Evolutionary conservation across 2,329 filamentous ascomycete genomes (phyloP).

Genomic region (Magnaporthiopsis rhizophila): DNA sequence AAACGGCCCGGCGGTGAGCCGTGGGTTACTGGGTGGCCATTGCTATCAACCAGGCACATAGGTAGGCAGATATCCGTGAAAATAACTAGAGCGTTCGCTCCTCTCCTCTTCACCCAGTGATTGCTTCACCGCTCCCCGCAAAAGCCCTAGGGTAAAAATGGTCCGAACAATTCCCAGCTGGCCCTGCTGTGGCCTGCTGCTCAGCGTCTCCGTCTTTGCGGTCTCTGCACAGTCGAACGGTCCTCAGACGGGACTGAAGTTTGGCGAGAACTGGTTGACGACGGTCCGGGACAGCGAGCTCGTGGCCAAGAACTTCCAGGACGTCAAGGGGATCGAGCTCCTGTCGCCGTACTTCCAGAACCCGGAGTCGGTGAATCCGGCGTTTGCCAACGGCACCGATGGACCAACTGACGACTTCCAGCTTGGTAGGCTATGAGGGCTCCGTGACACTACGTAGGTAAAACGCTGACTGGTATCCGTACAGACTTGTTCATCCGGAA

Average conservation of each 20-base stretch:
- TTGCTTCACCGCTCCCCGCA: no score
- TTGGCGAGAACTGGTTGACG: background rate
- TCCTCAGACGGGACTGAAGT: slow-evolving; percentile 1
- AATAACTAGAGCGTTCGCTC: no score
- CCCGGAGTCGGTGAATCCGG: background rate
- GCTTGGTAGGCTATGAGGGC: background rate
- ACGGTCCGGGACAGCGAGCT: slow-evolving; percentile 1
- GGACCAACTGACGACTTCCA: background rate
- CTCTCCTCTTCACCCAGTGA: no score
- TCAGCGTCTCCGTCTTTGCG: no score
- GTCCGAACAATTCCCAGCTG: no score
- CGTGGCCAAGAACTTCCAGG: slow-evolving; percentile 5
- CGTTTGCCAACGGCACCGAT: slow-evolving; percentile 3
- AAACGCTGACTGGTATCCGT: background rate
- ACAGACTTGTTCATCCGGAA: slow-evolving; percentile 1
- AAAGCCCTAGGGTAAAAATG: no score
- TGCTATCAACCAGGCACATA: no score
- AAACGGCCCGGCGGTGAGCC: no score
- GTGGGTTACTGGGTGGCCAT: no score
- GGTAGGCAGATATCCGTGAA: no score
- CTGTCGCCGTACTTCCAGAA: slow-evolving; percentile 1
- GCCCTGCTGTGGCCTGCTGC: no score
- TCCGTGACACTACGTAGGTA: no score
- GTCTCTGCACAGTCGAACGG: slow-evolving; percentile 5
- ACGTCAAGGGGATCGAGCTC: slow-evolving; percentile 2